Percentiles rank a stretch among this genome's conserved stretches.
Conservation (phyloP, 2,329 filamentous ascomycete species). For the Aspergillus pseudoviridinutans region DNA sequence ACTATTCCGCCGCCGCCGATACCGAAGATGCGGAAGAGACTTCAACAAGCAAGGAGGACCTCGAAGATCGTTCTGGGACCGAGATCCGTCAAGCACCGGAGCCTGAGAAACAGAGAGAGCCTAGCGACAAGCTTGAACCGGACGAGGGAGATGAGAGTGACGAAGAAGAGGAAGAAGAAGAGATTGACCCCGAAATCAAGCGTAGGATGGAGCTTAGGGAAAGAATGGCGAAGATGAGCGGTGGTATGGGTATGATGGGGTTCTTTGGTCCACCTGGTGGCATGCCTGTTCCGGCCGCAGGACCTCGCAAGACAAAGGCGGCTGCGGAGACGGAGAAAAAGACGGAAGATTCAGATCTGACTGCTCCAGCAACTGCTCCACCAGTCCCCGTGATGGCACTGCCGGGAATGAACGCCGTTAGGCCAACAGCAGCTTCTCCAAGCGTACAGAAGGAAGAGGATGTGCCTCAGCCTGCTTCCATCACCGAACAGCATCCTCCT, state of each 20-base stretch:
- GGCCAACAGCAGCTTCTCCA: constrained; percentile 43
- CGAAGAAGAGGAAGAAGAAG: constrained; percentile 69
- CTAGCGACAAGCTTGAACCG: constrained; percentile 41
- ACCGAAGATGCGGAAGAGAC: constrained; percentile 60
- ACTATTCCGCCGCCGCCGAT: constrained; percentile 61
- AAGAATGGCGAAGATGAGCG: constrained; percentile 97
- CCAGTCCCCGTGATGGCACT: constrained; percentile 57
- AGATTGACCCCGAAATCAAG: constrained; percentile 80
- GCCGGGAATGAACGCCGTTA: constrained; percentile 61
- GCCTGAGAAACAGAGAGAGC: constrained; percentile 35
- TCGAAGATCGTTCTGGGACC: constrained; percentile 52
- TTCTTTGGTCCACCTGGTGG: constrained; percentile 75
- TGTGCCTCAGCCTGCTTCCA: constrained; percentile 37
- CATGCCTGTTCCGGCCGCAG: constrained; percentile 45
- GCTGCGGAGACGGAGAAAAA: constrained; percentile 32
- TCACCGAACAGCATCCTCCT: constrained; percentile 41
- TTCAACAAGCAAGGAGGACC: constrained; percentile 70
- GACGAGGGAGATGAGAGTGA: constrained; percentile 47
- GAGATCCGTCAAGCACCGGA: constrained; percentile 16
- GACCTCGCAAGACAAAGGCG: constrained; percentile 49
- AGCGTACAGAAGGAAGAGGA: constrained; percentile 52
- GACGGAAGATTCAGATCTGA: constrained; percentile 29
- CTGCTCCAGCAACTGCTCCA: constrained; percentile 33
- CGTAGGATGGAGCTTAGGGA: constrained; percentile 85
- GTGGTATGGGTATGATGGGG: constrained; percentile 92